Evolutionary conservation across 73 alveolate species (phyloP), one percentile per base, ranked within the genome.

Genomic region (Stentor coeruleus): DNA sequence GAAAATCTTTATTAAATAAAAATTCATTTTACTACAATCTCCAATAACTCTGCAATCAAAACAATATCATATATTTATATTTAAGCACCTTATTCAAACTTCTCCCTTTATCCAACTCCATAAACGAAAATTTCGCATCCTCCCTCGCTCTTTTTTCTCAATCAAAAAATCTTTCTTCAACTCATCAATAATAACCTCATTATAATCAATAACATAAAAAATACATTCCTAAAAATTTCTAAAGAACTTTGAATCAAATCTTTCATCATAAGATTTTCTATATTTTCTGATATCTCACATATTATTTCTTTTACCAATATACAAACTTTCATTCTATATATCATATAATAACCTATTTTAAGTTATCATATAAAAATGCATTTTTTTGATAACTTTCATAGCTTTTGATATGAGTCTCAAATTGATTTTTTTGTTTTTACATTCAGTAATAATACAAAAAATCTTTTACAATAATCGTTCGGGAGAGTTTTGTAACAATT

Each of bases 371-470:
- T 31, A 66, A 20, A 20, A 40, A 20, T 20, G 79, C 11, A 33
- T 66, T 66, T 11, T 2, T 20, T 11, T 66, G n/a, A 33, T 66
- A 40, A 20, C 37, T 20, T 37, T 28, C 79, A 66, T 66, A 14
- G 79, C 79, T 33, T 66, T 66, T 66, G 79, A 40, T 40, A 66
- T 1, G 15, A 66, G n/a, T 26, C 79, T 20, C 33, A 66, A 31
- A 20, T 66, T 37, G 41, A 66, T 66, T 1, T 33, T 33, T 66
- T 31, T 20, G n/a, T 37, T 15, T 15, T 40, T 20, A 40, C 79
- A 66, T 66, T 66, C 79, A 33, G n/a, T 26, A 11, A 11, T 20
- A 20, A 66, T 20, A 26, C n/a, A 66, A 66, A 66, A 66, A 66
- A 66, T 26, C 79, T 37, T 33, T 66, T 66, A 1, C 79, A 11